Evolutionary conservation across 441 rosid genomes (phyloP).

Genomic region (Breynia disticha): DNA sequence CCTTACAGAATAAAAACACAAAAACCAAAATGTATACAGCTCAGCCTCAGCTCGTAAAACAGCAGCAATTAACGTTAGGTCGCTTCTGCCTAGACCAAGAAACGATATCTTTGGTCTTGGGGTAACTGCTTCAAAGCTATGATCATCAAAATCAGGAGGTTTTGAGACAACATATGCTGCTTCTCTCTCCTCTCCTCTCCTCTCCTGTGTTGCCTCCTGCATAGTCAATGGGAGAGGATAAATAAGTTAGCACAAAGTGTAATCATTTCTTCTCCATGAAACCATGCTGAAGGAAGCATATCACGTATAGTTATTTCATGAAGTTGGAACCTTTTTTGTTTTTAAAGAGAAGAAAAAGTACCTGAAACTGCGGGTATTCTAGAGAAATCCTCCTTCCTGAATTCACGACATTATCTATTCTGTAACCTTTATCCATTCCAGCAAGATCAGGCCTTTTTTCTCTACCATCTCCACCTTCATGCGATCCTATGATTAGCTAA

Average conservation of each 20-base stretch:
- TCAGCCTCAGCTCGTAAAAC: no score
- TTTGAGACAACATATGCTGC: slow-evolving; percentile 70
- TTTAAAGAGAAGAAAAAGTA: slow-evolving; percentile 12
- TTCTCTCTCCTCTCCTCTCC: slow-evolving; percentile 72
- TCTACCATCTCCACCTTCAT: slow-evolving; percentile 98
- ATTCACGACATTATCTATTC: slow-evolving; percentile 74
- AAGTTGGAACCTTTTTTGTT: no score
- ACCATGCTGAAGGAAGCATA: background rate
- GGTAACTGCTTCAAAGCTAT: slow-evolving; percentile 51
- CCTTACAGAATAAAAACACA: no score
- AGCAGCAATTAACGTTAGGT: slow-evolving; percentile 48
- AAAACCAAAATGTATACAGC: no score
- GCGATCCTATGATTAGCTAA: slow-evolving; percentile 94
- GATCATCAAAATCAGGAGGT: slow-evolving; percentile 53
- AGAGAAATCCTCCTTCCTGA: slow-evolving; percentile 87
- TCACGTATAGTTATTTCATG: background rate
- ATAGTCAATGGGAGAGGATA: slow-evolving; percentile 4
- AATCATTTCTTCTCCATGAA: no score
- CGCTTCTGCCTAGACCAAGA: background rate
- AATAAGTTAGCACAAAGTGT: background rate
- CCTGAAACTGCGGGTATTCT: slow-evolving; percentile 98
- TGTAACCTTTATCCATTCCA: slow-evolving; percentile 82
- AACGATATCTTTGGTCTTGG: slow-evolving; percentile 73
- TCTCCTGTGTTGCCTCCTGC: slow-evolving; percentile 71
- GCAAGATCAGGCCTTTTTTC: slow-evolving; percentile 72